Conservation (phyloP, 352 stramenopile species). For the Pythium brassicae region DNA sequence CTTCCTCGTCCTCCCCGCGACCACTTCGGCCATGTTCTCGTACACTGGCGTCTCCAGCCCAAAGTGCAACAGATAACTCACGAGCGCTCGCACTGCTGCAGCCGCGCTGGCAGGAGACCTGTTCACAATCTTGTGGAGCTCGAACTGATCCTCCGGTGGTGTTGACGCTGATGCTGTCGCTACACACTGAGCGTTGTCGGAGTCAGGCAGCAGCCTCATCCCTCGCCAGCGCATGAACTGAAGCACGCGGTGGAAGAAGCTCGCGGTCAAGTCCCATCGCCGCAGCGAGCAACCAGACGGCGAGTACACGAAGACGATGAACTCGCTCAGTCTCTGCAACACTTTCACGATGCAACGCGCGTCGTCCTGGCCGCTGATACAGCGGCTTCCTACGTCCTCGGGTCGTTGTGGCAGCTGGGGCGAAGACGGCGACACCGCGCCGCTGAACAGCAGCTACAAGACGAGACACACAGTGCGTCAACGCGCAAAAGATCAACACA, state of each 20-base stretch:
- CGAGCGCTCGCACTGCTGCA: conserved; percentile 23
- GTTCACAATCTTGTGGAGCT: neutral
- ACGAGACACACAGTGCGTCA: neutral
- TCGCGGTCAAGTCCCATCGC: conserved; percentile 32
- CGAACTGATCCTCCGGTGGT: neutral
- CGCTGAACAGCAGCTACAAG: conserved; percentile 36
- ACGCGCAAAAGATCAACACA: neutral
- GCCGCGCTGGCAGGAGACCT: neutral
- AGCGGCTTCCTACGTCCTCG: neutral
- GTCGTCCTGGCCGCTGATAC: neutral
- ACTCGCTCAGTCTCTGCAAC: conserved; percentile 23
- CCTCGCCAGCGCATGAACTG: conserved; percentile 25
- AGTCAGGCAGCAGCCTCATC: conserved; percentile 9
- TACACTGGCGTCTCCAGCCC: conserved; percentile 20
- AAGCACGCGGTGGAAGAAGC: conserved; percentile 36
- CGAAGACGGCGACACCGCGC: conserved; percentile 8
- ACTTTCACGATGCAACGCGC: conserved; percentile 18
- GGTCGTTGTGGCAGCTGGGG: neutral
- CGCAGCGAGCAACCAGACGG: conserved; percentile 19
- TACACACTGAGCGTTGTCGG: neutral
- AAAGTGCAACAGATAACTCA: conserved; percentile 34
- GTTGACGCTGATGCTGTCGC: neutral
- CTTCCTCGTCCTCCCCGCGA: conserved; percentile 15
- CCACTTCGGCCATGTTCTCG: conserved; percentile 36
- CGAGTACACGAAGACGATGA: conserved; percentile 39